These are phyloP conservation scores for Lachnellula suecica DNA, from an alignment of 2,329 filamentous ascomycete genomes.

Conservation along the genomic window DNA sequence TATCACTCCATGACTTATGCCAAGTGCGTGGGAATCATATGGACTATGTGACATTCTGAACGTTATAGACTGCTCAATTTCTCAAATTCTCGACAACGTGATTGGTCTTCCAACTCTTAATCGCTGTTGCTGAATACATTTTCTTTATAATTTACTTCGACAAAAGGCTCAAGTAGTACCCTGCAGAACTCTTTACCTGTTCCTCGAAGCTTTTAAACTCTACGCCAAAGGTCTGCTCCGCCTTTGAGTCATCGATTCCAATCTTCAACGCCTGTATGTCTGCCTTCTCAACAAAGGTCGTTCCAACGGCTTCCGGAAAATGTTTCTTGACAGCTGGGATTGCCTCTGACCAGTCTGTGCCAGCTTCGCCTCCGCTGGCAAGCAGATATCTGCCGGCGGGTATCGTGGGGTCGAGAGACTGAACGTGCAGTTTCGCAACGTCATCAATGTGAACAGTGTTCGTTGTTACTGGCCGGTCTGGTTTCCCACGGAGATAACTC, in stretches of 20 bases:
- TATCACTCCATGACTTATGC: too few relatives aligned
- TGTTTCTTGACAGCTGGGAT: slow-evolving; percentile 33
- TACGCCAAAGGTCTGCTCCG: slow-evolving; percentile 30
- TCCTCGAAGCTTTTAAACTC: slow-evolving; percentile 30
- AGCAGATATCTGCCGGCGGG: slow-evolving; percentile 35
- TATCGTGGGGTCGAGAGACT: slow-evolving; percentile 34
- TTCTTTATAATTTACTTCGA: too few relatives aligned
- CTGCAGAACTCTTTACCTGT: slow-evolving; percentile 30
- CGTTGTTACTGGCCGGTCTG: background rate
- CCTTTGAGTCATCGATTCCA: slow-evolving; percentile 24
- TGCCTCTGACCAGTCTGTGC: slow-evolving; percentile 36
- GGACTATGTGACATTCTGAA: too few relatives aligned
- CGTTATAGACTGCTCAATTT: too few relatives aligned
- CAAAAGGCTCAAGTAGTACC: background rate
- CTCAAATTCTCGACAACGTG: too few relatives aligned
- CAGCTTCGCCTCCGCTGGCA: slow-evolving; percentile 17
- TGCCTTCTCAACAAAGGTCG: slow-evolving; percentile 25
- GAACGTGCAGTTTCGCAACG: slow-evolving; percentile 35
- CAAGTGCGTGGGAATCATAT: too few relatives aligned
- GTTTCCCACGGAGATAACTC: slow-evolving; percentile 8
- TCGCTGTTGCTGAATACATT: background rate
- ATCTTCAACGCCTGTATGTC: slow-evolving; percentile 26
- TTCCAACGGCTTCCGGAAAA: slow-evolving; percentile 29
- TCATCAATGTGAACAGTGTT: slow-evolving; percentile 1
- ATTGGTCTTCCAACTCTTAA: background rate